These are phyloP conservation scores for Kappamyces sp. DNA, from an alignment of 192 early-diverging fungal species.

Conservation along the genomic window DNA sequence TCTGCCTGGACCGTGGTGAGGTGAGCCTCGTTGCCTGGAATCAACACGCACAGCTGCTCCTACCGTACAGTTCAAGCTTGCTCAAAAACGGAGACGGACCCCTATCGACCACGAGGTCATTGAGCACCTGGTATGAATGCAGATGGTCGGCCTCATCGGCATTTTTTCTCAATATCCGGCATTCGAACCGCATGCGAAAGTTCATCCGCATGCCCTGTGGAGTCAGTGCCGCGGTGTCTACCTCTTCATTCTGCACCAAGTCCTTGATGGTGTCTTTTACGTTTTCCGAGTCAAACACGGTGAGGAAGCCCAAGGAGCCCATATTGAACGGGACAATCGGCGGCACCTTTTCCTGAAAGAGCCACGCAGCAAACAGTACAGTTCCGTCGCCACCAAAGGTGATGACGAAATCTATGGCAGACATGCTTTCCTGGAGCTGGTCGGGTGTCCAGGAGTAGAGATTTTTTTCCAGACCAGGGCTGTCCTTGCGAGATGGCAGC, in stretches of 20 bases:
- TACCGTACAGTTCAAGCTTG: constrained; percentile 49
- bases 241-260: constrained; percentile 14
- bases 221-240: constrained; percentile 6
- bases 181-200: constrained; percentile 80
- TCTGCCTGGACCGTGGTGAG: constrained; percentile 95
- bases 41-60: constrained; percentile 5
- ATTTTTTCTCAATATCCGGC: constrained; percentile 68
- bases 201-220: constrained; percentile 70
- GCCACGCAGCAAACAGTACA: constrained; percentile 88
- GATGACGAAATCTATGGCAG: constrained; percentile 76
- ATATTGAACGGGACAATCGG: constrained; percentile 91
- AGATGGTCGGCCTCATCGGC: constrained; percentile 36
- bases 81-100: constrained; percentile 78
- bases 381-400: constrained; percentile 97
- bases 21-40: constrained; percentile 70
- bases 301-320: constrained; percentile 92
- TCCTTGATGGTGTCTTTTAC: constrained; percentile 52
- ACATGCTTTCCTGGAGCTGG: constrained; percentile 8
- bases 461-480: no score
- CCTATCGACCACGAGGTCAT: constrained; percentile 85
- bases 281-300: constrained; percentile 72
- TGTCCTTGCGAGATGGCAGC: no score
- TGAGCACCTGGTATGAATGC: constrained; percentile 74
- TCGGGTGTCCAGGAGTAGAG: constrained; percentile 19
- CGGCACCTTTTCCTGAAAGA: constrained; percentile 76